phyloP scores from a whole-genome alignment of 768 basidiomycete genomes.

The Kwoniella mangroviensis region DNA sequence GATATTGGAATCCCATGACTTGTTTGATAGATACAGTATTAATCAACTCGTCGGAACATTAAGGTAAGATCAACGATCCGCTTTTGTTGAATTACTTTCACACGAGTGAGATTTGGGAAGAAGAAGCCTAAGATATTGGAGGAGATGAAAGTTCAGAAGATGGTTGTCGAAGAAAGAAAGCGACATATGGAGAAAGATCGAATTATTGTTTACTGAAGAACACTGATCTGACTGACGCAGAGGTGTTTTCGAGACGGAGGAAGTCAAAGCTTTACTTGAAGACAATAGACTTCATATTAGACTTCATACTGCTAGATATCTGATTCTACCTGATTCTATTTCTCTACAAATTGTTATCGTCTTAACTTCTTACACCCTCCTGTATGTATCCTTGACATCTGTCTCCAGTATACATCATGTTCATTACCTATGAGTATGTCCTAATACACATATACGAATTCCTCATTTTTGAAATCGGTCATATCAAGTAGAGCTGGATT shows the following conservation, averaged over 20 bases:
- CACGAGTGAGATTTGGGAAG: too few species aligned
- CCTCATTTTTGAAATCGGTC: slow-evolving; percentile 36
- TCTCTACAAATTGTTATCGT: not conserved
- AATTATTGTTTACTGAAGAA: not conserved
- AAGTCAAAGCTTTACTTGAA: not conserved
- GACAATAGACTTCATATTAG: not conserved
- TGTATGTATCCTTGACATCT: not conserved
- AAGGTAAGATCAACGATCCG: too few species aligned
- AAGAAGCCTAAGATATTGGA: too few species aligned
- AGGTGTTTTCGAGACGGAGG: not conserved
- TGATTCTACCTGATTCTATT: not conserved
- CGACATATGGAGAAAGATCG: not conserved
- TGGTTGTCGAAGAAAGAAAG: not conserved
- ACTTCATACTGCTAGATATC: not conserved
- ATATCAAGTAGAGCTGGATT: slow-evolving; percentile 32
- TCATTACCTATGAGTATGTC: not conserved
- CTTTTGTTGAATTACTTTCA: too few species aligned
- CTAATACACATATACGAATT: slow-evolving; percentile 31
- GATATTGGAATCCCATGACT: too few species aligned
- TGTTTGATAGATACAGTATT: too few species aligned
- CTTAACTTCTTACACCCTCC: not conserved
- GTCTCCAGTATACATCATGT: not conserved
- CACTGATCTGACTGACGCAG: too few species aligned
- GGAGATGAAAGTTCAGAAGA: too few species aligned
- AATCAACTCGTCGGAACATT: too few species aligned